A percentile compares a stretch with the other conserved stretches of the same genome.
Evolutionary conservation across 257 asterid genomes (phyloP).

Genomic region (Nicotiana otophora): DNA sequence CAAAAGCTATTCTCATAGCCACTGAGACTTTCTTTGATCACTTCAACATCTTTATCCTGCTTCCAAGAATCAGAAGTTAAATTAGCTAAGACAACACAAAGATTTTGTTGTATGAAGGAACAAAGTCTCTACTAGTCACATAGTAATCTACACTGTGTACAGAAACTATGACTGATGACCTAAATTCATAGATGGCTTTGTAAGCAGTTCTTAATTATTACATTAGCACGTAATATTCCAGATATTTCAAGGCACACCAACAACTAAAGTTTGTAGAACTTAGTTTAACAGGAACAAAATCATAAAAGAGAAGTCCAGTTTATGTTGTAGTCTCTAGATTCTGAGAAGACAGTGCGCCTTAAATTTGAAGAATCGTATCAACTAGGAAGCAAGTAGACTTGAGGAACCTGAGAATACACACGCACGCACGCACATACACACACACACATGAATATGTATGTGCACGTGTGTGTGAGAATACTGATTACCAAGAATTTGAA

Average conservation of each 20-base stretch:
- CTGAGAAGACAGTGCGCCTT: neutral
- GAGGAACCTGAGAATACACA: neutral
- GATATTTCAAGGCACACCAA: neutral
- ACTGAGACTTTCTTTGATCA: conserved; percentile 57
- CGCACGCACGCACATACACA: neutral
- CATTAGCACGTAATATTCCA: neutral
- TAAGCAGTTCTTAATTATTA: neutral
- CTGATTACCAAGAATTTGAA: no score
- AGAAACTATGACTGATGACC: neutral
- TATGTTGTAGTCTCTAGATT: neutral
- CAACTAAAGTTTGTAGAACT: neutral
- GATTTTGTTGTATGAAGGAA: neutral
- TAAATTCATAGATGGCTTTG: neutral
- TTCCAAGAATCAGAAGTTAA: conserved; percentile 21
- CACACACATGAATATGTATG: neutral
- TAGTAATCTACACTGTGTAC: neutral
- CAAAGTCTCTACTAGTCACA: neutral
- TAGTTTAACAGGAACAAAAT: neutral
- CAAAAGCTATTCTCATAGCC: conserved; percentile 82
- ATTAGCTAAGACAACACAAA: neutral
- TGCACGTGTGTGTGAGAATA: neutral
- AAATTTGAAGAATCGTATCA: neutral
- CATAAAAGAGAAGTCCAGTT: neutral
- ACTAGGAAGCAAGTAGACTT: neutral
- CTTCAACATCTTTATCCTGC: conserved; percentile 89